Evolutionary conservation across 2,329 filamentous ascomycete genomes (phyloP).

Genomic region (Lachnellula arida): DNA sequence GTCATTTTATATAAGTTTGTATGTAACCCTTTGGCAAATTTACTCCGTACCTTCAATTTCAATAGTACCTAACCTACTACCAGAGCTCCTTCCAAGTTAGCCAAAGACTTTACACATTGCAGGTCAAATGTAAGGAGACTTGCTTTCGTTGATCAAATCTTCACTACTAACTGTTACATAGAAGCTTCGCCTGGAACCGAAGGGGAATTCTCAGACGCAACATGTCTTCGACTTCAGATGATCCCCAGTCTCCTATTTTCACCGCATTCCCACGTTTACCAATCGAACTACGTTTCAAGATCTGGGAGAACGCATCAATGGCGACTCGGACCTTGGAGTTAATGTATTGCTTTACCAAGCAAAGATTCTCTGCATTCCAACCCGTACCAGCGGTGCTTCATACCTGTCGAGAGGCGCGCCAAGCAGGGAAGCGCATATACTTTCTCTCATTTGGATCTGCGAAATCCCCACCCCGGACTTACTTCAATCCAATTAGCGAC

Average conservation of each 20-base stretch:
- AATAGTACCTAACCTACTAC: too few relatives aligned
- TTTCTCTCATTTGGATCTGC: conserved; percentile 9
- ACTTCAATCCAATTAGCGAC: conserved; percentile 9
- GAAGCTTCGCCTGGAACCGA: too few relatives aligned
- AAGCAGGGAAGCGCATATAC: conserved; percentile 1
- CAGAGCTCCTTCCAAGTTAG: too few relatives aligned
- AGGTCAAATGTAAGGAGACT: too few relatives aligned
- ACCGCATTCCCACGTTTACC: conserved; percentile 12
- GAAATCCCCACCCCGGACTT: conserved; percentile 4
- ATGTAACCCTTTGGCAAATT: too few relatives aligned
- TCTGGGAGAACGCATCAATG: conserved; percentile 40
- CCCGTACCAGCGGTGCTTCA: conserved; percentile 5
- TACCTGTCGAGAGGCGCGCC: conserved; percentile 6
- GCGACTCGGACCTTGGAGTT: conserved; percentile 38
- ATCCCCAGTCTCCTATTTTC: conserved; percentile 1
- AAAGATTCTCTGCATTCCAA: conserved; percentile 3
- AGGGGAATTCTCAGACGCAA: background rate
- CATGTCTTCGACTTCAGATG: background rate
- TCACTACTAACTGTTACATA: too few relatives aligned
- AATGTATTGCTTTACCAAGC: background rate
- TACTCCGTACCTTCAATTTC: too few relatives aligned
- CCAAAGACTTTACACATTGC: too few relatives aligned
- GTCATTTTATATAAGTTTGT: background rate
- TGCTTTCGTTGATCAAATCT: too few relatives aligned
- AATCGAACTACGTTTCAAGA: conserved; percentile 30